Evolutionary conservation across 305 asterid species (phyloP).

Genomic region (Solanum aculeatissimum): DNA sequence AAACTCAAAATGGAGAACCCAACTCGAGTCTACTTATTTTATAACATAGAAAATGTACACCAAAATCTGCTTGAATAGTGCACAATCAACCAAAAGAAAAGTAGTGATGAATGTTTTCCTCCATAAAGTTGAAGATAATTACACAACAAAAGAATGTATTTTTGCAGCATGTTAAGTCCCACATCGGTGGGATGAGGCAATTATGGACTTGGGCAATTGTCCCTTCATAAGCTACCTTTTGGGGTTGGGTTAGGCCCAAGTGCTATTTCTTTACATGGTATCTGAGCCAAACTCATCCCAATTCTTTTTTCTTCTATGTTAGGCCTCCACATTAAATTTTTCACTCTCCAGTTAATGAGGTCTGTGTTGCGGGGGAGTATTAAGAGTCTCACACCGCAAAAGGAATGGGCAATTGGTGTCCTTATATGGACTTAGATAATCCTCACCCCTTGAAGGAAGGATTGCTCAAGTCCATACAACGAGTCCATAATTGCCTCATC

Average conservation of each 20-base stretch:
- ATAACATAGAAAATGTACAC: no score
- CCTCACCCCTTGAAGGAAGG: neutral
- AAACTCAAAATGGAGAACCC: no score
- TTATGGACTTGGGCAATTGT: neutral
- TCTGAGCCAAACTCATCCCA: neutral
- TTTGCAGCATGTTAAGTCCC: no score
- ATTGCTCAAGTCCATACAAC: neutral
- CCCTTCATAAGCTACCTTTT: neutral
- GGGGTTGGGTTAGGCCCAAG: neutral
- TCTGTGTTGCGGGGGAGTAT: neutral
- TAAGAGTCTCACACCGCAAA: neutral
- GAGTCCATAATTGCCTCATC: neutral
- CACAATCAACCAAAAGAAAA: no score
- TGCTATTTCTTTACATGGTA: neutral
- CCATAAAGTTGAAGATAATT: no score
- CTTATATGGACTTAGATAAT: neutral
- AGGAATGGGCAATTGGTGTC: neutral
- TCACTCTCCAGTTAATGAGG: neutral
- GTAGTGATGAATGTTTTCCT: no score
- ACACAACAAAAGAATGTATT: no score
- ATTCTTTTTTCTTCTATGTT: neutral
- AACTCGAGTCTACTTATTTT: no score
- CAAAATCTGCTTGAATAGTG: no score
- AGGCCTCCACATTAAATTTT: neutral
- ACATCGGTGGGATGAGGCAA: neutral